A percentile compares a stretch with the other conserved stretches of the same genome.
These are phyloP conservation scores for Entomophthora muscae DNA, from an alignment of 371 early-diverging fungal species.

Conservation along the genomic window DNA sequence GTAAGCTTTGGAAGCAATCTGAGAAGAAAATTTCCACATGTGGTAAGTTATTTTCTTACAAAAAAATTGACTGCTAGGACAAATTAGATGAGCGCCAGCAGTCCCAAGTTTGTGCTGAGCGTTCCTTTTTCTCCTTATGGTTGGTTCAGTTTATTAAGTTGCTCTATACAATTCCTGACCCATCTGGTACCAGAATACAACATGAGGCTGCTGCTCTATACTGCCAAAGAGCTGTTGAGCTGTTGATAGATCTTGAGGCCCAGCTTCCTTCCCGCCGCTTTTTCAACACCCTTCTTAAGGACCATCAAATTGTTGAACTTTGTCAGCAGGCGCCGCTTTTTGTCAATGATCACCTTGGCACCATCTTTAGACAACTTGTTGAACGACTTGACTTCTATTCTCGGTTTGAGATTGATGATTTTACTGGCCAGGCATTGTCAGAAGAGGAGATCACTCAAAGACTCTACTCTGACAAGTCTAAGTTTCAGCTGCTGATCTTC, in stretches of 20 bases:
- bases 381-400: slow-evolving; percentile 42
- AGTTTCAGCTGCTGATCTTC: slow-evolving; percentile 54
- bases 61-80: neutral
- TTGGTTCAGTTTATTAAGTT: neutral
- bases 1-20: neutral
- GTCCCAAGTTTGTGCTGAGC: neutral
- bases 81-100: neutral
- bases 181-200: neutral
- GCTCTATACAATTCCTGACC: neutral
- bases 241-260: slow-evolving; percentile 64
- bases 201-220: slow-evolving; percentile 19
- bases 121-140: neutral
- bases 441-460: slow-evolving; percentile 37
- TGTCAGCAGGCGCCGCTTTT: slow-evolving; percentile 30
- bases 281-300: slow-evolving; percentile 59
- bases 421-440: slow-evolving; percentile 55
- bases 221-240: slow-evolving; percentile 58
- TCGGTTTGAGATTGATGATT: slow-evolving; percentile 65
- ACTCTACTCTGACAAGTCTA: slow-evolving; percentile 34
- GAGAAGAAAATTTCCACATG: neutral
- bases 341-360: slow-evolving; percentile 4
- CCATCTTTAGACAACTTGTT: slow-evolving; percentile 36
- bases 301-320: slow-evolving; percentile 52
- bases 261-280: slow-evolving; percentile 85
- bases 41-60: slow-evolving; percentile 13